phyloP scores from a whole-genome alignment of 805 yeast genomes.

The Wickerhamiella dianesei region DNA sequence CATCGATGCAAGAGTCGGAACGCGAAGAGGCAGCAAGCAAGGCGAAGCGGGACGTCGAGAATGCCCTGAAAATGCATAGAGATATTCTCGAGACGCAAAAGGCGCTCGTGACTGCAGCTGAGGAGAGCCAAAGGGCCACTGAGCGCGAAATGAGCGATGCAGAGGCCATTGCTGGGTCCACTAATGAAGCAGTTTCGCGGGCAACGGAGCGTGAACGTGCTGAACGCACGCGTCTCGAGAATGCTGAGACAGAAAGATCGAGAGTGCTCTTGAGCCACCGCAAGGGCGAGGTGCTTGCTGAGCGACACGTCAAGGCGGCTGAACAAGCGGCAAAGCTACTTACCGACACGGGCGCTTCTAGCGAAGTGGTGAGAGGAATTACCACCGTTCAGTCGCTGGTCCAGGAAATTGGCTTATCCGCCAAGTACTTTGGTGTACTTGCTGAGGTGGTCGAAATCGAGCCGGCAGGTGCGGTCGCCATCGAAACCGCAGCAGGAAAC shows the following conservation, averaged over 20 bases:
- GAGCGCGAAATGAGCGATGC: slow-evolving; percentile 9
- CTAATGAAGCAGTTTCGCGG: slow-evolving; percentile 7
- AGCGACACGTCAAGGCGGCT: slow-evolving; percentile 42
- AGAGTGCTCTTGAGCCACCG: slow-evolving; percentile 69
- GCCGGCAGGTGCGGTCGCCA: slow-evolving; percentile 71
- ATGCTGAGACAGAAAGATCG: slow-evolving; percentile 53
- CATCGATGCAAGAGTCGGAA: slow-evolving; percentile 44
- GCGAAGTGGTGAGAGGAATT: slow-evolving; percentile 36
- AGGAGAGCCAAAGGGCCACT: slow-evolving; percentile 21
- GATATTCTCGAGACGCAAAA: background rate
- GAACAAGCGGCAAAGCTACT: slow-evolving; percentile 45
- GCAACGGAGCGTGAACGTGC: slow-evolving; percentile 8
- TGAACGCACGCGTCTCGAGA: slow-evolving; percentile 16
- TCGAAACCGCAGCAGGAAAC: slow-evolving; percentile 80
- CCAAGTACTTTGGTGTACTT: slow-evolving; percentile 67
- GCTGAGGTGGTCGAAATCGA: slow-evolving; percentile 73
- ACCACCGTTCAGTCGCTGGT: slow-evolving; percentile 54
- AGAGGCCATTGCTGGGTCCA: slow-evolving; percentile 7
- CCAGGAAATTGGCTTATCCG: slow-evolving; percentile 39
- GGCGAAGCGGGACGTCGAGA: slow-evolving; percentile 19
- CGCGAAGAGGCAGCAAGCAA: slow-evolving; percentile 46
- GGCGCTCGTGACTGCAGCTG: slow-evolving; percentile 15
- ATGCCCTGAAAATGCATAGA: slow-evolving; percentile 12
- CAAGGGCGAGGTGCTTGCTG: slow-evolving; percentile 41
- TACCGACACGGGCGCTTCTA: slow-evolving; percentile 24